Conservation (phyloP, 805 yeast species). For the Wickerhamomyces alni region DNA sequence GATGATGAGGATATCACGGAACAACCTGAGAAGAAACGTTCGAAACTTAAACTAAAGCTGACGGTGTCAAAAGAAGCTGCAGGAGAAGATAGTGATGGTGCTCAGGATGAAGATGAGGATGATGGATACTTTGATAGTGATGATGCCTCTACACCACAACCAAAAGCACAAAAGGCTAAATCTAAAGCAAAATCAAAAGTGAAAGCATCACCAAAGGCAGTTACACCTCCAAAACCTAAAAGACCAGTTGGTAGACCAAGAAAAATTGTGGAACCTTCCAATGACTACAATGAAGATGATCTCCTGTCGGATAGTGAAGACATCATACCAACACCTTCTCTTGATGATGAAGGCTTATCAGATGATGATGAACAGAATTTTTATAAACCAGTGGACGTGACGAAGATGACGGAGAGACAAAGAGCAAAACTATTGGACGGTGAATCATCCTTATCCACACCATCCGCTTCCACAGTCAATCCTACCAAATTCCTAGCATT, state of each 20-base stretch:
- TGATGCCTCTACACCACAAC: not conserved
- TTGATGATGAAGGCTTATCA: conserved; percentile 18
- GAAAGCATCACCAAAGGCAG: not conserved
- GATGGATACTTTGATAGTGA: conserved; percentile 1
- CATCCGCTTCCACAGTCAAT: conserved; percentile 6
- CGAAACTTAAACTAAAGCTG: conserved; percentile 15
- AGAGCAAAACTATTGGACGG: conserved; percentile 15
- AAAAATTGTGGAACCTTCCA: conserved; percentile 1
- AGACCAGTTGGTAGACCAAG: conserved; percentile 1
- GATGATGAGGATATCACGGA: conserved; percentile 10
- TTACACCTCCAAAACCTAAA: not conserved
- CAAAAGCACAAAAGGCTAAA: not conserved
- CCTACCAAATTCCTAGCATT: conserved; percentile 11
- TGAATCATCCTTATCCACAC: not conserved
- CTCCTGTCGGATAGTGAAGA: conserved; percentile 16
- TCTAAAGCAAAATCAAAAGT: not conserved
- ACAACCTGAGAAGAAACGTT: conserved; percentile 3
- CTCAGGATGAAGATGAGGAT: not conserved
- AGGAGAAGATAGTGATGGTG: too few species aligned
- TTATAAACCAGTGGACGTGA: conserved; percentile 11
- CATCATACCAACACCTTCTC: conserved; percentile 19
- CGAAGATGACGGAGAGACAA: conserved; percentile 25
- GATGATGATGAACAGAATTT: conserved; percentile 16
- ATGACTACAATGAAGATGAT: conserved; percentile 10
- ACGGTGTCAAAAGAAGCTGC: not conserved